A percentile compares a stretch with the other conserved stretches of the same genome.
Evolutionary conservation across 2,329 filamentous ascomycete genomes (phyloP).

Genomic region (Penicillium fuscoglaucum): DNA sequence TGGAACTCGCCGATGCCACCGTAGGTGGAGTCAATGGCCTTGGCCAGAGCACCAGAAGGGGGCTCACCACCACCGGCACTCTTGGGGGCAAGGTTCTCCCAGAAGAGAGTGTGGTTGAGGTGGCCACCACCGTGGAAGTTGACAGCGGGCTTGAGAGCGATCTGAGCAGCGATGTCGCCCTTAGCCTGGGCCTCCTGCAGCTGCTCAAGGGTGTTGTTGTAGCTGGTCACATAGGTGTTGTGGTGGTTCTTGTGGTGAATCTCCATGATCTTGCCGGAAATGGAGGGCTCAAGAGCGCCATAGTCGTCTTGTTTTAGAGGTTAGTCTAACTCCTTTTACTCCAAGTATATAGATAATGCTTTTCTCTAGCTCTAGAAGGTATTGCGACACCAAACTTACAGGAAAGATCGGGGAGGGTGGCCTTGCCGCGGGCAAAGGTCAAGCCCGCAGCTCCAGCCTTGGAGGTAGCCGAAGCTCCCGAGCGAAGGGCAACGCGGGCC

Average conservation of each 20-base stretch:
- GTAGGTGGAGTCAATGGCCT: constrained; percentile 60
- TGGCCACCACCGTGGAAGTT: constrained; percentile 67
- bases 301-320: constrained; percentile 72
- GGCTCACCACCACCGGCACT: constrained; percentile 63
- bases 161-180: constrained; percentile 57
- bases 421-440: constrained; percentile 81
- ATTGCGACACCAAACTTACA: constrained; percentile 54
- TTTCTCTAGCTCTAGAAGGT: not conserved
- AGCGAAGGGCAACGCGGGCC: constrained; percentile 70
- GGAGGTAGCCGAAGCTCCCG: constrained; percentile 55
- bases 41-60: constrained; percentile 57
- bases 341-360: not conserved
- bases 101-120: constrained; percentile 65
- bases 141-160: constrained; percentile 60
- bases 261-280: constrained; percentile 94
- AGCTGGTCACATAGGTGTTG: constrained; percentile 87
- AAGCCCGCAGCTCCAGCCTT: constrained; percentile 67
- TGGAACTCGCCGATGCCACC: constrained; percentile 61
- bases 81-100: constrained; percentile 67
- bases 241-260: constrained; percentile 94
- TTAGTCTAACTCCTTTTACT: constrained; percentile 1
- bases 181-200: constrained; percentile 59
- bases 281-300: constrained; percentile 79
- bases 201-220: constrained; percentile 77
- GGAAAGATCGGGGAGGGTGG: constrained; percentile 83